Conservation (phyloP, 208 protist species). For the Blastocrithidia nonstop region DNA sequence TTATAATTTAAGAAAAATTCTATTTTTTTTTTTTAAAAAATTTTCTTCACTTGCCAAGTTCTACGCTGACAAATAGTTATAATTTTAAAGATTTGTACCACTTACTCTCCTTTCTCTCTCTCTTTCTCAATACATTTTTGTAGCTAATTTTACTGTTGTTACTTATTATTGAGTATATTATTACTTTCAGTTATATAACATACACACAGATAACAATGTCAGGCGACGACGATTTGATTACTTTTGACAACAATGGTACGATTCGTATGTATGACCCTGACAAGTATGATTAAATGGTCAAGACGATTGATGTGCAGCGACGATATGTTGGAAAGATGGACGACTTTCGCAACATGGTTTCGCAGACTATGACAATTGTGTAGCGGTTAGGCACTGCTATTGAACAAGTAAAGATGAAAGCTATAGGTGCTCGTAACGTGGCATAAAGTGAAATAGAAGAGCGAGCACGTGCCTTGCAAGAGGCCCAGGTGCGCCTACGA, state of each 20-base stretch:
- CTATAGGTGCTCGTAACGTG: slow-evolving; percentile 71
- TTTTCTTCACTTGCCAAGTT: no score
- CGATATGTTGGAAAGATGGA: slow-evolving; percentile 72
- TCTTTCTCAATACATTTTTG: no score
- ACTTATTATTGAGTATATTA: no score
- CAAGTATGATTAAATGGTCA: slow-evolving; percentile 74
- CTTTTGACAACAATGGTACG: slow-evolving; percentile 79
- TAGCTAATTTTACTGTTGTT: no score
- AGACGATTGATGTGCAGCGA: slow-evolving; percentile 49
- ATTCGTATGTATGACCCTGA: slow-evolving; percentile 86
- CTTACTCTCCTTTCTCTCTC: no score
- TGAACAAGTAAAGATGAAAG: slow-evolving; percentile 74
- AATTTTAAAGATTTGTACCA: no score
- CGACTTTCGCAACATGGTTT: slow-evolving; percentile 63
- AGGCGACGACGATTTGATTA: slow-evolving; percentile 73
- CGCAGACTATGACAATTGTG: slow-evolving; percentile 71
- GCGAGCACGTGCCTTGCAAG: slow-evolving; percentile 47
- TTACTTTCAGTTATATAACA: no score
- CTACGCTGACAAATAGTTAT: no score
- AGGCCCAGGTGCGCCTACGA: slow-evolving; percentile 68
- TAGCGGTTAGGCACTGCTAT: slow-evolving; percentile 62
- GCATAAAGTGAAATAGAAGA: slow-evolving; percentile 83
- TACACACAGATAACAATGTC: slow-evolving; percentile 1
- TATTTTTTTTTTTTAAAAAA: no score
- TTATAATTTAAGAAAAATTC: no score